Conservation (phyloP, 139 green algal species). For the Haematococcus lacustris region DNA sequence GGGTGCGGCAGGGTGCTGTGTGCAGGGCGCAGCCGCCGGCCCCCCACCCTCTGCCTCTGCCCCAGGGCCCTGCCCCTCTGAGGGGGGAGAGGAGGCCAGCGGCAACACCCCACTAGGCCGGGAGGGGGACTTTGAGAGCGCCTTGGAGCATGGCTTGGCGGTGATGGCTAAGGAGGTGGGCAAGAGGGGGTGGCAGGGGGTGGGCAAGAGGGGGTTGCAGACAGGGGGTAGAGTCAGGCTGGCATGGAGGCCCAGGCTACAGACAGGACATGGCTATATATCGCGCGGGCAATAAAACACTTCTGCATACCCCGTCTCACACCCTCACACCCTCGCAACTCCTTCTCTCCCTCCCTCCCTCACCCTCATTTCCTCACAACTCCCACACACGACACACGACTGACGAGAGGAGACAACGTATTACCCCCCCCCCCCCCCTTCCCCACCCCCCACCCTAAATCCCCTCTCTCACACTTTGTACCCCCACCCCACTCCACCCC, state of each 20-base stretch:
- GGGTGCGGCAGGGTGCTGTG: neutral
- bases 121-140: constrained; percentile 41
- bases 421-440: neutral
- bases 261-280: neutral
- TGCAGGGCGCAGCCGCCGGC: neutral
- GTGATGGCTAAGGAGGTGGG: constrained; percentile 47
- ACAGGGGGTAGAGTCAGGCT: neutral
- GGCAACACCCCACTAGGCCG: neutral
- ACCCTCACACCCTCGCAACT: too few species aligned
- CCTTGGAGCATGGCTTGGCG: constrained; percentile 54
- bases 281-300: neutral
- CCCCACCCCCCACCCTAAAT: neutral
- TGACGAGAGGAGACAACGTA: neutral
- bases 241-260: neutral
- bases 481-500: neutral
- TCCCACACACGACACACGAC: too few species aligned
- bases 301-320: too few species aligned
- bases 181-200: neutral
- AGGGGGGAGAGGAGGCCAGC: neutral
- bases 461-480: neutral
- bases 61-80: neutral
- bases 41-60: neutral
- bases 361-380: too few species aligned
- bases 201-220: neutral
- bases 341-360: too few species aligned